These are phyloP conservation scores for Phytophthora boehmeriae DNA, from an alignment of 352 stramenopile species.

Conservation along the genomic window DNA sequence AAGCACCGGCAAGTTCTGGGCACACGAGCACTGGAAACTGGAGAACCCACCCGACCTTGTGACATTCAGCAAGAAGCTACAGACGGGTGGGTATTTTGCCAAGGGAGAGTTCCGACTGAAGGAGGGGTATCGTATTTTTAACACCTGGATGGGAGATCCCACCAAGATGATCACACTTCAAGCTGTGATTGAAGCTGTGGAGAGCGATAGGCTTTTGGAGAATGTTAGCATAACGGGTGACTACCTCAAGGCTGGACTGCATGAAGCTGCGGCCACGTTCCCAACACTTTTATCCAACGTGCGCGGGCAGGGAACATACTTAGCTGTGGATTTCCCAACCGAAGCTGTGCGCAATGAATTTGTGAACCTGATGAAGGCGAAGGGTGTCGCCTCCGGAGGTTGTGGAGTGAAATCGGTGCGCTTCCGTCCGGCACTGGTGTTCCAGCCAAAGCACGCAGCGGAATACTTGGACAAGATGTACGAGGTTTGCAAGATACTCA, in stretches of 20 bases:
- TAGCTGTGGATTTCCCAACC: slow-evolving; percentile 78
- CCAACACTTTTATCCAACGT: slow-evolving; percentile 73
- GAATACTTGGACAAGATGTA: slow-evolving; percentile 69
- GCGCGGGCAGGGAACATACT: slow-evolving; percentile 78
- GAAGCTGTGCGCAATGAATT: slow-evolving; percentile 71
- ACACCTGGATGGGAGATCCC: slow-evolving; percentile 90
- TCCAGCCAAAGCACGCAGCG: slow-evolving; percentile 75
- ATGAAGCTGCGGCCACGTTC: slow-evolving; percentile 50
- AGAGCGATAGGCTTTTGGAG: slow-evolving; percentile 63
- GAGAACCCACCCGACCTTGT: slow-evolving; percentile 80
- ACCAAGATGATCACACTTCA: slow-evolving; percentile 86
- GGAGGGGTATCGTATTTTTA: slow-evolving; percentile 87
- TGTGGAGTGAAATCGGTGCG: slow-evolving; percentile 74
- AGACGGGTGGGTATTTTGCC: slow-evolving; percentile 83
- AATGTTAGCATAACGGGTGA: slow-evolving; percentile 77
- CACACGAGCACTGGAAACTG: slow-evolving; percentile 81
- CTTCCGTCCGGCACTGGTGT: slow-evolving; percentile 79
- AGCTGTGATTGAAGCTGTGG: slow-evolving; percentile 71
- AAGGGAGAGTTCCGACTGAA: slow-evolving; percentile 74
- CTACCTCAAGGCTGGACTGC: slow-evolving; percentile 64
- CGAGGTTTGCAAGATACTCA: slow-evolving; percentile 16
- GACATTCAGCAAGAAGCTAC: slow-evolving; percentile 89
- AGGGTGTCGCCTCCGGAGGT: slow-evolving; percentile 67
- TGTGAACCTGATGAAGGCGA: slow-evolving; percentile 57
- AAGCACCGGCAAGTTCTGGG: slow-evolving; percentile 87